Conservation (phyloP, 2,329 filamentous ascomycete genomes). For the Kalaharituber pfeilii region DNA sequence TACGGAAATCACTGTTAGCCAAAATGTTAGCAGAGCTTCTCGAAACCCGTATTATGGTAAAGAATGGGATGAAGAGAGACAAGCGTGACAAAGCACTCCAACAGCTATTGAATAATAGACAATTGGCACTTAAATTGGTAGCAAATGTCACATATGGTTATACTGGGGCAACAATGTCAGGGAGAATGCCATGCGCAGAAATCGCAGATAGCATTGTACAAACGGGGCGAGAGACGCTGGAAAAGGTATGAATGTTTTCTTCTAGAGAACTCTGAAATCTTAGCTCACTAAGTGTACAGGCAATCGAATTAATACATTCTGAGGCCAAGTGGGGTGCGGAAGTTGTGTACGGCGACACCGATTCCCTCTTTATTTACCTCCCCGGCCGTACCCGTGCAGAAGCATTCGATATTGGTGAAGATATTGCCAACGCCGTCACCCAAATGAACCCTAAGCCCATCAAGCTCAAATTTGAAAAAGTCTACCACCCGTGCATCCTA, state of each 20-base stretch:
- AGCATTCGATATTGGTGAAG: conserved; percentile 80
- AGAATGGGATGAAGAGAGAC: conserved; percentile 85
- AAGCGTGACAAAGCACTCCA: conserved; percentile 76
- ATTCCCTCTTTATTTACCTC: conserved; percentile 81
- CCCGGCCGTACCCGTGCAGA: conserved; percentile 73
- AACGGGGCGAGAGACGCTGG: conserved; percentile 81
- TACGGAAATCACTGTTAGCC: conserved; percentile 76
- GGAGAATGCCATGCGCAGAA: conserved; percentile 92
- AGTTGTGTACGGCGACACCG: conserved; percentile 95
- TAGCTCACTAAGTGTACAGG: conserved; percentile 34
- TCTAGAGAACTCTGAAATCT: background rate
- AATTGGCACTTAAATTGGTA: conserved; percentile 83
- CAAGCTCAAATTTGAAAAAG: conserved; percentile 96
- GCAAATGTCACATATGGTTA: conserved; percentile 99
- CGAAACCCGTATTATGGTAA: conserved; percentile 94
- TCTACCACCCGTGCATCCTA: conserved; percentile 87
- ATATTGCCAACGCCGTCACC: conserved; percentile 77
- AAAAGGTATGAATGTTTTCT: conserved; percentile 29
- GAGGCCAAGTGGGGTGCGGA: conserved; percentile 79
- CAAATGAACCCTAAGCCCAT: conserved; percentile 77
- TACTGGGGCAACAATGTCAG: conserved; percentile 89
- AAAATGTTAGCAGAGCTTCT: conserved; percentile 95
- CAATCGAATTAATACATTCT: conserved; percentile 82
- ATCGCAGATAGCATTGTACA: conserved; percentile 98
- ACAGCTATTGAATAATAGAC: conserved; percentile 76